A percentile compares a stretch with the other conserved stretches of the same genome.
Evolutionary conservation across 2,329 filamentous ascomycete genomes (phyloP).

Genomic region (Sporothrix brasiliensis): DNA sequence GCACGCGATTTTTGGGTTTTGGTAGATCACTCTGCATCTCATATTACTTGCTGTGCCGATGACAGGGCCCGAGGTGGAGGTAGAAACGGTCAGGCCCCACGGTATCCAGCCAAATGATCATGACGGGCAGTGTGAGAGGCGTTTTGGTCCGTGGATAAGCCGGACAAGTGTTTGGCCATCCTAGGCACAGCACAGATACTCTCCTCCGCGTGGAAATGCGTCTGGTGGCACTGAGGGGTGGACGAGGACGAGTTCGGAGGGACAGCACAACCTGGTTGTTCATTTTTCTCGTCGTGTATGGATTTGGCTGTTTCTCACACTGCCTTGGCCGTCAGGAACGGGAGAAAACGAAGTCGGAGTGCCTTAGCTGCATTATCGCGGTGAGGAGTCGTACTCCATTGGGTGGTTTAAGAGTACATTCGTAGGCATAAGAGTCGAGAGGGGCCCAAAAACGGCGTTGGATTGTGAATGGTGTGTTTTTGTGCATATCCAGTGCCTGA

Average conservation of each 20-base stretch:
- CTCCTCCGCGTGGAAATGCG: neutral
- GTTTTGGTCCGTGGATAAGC: neutral
- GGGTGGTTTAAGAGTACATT: conserved; percentile 6
- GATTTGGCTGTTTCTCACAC: neutral
- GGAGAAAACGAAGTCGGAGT: neutral
- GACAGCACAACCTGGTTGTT: neutral
- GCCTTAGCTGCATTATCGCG: neutral
- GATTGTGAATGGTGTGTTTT: neutral
- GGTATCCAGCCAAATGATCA: neutral
- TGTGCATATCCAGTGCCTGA: neutral
- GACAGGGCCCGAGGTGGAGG: neutral
- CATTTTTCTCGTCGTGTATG: too few relatives aligned
- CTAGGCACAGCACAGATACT: neutral
- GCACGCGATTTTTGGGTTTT: neutral
- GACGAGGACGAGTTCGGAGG: neutral
- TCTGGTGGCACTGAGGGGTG: neutral
- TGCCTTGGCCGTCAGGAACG: neutral
- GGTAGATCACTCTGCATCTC: neutral
- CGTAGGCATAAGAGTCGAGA: too few relatives aligned
- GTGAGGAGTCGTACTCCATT: neutral
- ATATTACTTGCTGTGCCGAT: neutral
- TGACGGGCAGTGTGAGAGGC: neutral
- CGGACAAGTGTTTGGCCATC: neutral
- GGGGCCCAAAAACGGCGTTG: neutral
- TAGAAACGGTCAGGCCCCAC: neutral